Evolutionary conservation across 495 filamentous ascomycete genomes (phyloP).

Genomic region (Podospora didyma): DNA sequence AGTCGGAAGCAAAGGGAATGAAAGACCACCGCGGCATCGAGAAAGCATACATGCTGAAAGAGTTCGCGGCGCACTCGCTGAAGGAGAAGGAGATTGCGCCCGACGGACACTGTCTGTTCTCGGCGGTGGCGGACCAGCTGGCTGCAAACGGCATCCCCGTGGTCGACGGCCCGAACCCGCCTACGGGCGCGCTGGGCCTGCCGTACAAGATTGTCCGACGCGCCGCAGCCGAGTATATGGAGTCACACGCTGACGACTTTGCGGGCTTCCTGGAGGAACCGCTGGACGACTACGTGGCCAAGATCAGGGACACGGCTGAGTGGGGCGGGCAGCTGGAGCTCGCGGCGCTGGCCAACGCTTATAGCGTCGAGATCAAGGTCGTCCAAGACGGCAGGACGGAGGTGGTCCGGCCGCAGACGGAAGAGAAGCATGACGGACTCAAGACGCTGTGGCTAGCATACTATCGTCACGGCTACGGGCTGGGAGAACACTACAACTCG

Average conservation of each 20-base stretch:
- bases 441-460: constrained; percentile 84
- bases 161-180: constrained; percentile 11
- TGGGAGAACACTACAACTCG: constrained; percentile 98
- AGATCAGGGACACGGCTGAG: constrained; percentile 84
- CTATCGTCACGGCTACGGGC: constrained; percentile 84
- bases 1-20: constrained; percentile 67
- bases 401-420: constrained; percentile 55
- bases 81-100: constrained; percentile 76
- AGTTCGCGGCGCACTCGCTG: constrained; percentile 58
- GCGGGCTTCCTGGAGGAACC: constrained; percentile 74
- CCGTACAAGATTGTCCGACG: constrained; percentile 52
- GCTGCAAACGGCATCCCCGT: constrained; percentile 35
- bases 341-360: constrained; percentile 76
- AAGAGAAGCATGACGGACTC: constrained; percentile 19
- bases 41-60: constrained; percentile 59
- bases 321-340: constrained; percentile 96
- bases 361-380: constrained; percentile 77
- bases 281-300: constrained; percentile 65
- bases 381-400: constrained; percentile 80
- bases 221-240: constrained; percentile 56
- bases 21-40: constrained; percentile 73
- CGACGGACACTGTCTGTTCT: constrained; percentile 95
- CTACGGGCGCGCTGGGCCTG: background rate
- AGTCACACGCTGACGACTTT: constrained; percentile 48
- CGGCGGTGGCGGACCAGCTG: constrained; percentile 84